Percentiles rank a stretch among this genome's conserved stretches.
Conservation (phyloP, 2,329 filamentous ascomycete genomes). For the Botrytis fabae region DNA sequence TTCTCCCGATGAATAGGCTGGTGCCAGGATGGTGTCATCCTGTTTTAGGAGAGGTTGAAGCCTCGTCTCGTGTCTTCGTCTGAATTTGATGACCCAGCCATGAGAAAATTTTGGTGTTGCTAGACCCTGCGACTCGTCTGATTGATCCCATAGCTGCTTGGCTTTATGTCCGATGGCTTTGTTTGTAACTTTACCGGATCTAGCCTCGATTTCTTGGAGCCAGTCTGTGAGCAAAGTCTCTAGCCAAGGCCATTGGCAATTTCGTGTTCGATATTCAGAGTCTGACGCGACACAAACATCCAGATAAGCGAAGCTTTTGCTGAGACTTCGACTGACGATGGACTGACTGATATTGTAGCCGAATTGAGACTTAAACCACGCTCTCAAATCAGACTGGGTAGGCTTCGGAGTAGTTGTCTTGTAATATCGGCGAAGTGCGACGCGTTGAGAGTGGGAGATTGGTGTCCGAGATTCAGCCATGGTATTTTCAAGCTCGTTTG, state of each 20-base stretch:
- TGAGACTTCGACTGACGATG: conserved; percentile 27
- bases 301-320: conserved; percentile 27
- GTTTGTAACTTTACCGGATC: conserved; percentile 22
- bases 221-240: conserved; percentile 25
- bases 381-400: conserved; percentile 24
- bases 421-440: conserved; percentile 25
- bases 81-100: conserved; percentile 27
- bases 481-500: neutral
- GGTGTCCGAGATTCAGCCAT: neutral
- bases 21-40: neutral
- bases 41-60: conserved; percentile 16
- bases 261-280: conserved; percentile 23
- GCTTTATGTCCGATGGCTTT: conserved; percentile 25
- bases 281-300: conserved; percentile 19
- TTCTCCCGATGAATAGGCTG: neutral
- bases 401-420: conserved; percentile 26
- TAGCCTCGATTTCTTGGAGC: conserved; percentile 23
- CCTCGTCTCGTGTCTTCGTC: conserved; percentile 22
- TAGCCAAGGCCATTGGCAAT: conserved; percentile 27
- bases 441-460: conserved; percentile 22
- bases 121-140: conserved; percentile 23
- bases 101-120: conserved; percentile 27
- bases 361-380: conserved; percentile 26
- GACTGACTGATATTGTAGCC: conserved; percentile 28
- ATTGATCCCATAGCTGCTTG: conserved; percentile 25